Conservation (phyloP, 1,284 basidiomycete genomes). For the Pseudozyma flocculosa region DNA sequence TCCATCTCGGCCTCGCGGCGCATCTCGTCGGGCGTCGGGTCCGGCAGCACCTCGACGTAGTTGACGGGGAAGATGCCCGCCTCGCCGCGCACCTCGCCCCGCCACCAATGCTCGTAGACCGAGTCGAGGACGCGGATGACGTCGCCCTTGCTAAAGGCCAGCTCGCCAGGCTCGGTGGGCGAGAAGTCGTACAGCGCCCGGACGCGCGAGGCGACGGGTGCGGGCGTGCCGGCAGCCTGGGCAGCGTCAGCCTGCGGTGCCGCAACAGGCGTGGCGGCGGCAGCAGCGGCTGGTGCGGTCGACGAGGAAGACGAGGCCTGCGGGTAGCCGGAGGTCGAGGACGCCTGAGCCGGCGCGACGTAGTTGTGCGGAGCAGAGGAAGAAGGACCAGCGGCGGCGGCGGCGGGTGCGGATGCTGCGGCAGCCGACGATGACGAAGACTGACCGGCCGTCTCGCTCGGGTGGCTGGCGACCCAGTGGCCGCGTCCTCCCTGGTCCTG, state of each 20-base stretch:
- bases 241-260: conserved; percentile 1
- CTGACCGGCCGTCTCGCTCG: conserved; percentile 12
- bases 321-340: no score
- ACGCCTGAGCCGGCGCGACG: no score
- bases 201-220: conserved; percentile 62
- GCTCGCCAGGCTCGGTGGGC: conserved; percentile 83
- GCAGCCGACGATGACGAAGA: conserved; percentile 20
- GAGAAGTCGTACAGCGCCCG: conserved; percentile 88
- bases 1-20: conserved; percentile 85
- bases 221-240: conserved; percentile 56
- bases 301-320: no score
- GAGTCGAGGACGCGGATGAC: conserved; percentile 94
- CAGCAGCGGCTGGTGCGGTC: no score
- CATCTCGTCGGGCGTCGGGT: conserved; percentile 76
- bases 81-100: conserved; percentile 85
- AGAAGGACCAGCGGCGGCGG: neutral
- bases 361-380: no score
- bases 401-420: neutral
- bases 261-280: no score
- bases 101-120: conserved; percentile 97
- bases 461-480: conserved; percentile 8
- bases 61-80: conserved; percentile 98
- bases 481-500: conserved; percentile 51
- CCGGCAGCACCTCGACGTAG: conserved; percentile 89
- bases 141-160: conserved; percentile 89